Evolutionary conservation across 2,329 filamentous ascomycete genomes (phyloP).

Genomic region (Aspergillus tubingensis): DNA sequence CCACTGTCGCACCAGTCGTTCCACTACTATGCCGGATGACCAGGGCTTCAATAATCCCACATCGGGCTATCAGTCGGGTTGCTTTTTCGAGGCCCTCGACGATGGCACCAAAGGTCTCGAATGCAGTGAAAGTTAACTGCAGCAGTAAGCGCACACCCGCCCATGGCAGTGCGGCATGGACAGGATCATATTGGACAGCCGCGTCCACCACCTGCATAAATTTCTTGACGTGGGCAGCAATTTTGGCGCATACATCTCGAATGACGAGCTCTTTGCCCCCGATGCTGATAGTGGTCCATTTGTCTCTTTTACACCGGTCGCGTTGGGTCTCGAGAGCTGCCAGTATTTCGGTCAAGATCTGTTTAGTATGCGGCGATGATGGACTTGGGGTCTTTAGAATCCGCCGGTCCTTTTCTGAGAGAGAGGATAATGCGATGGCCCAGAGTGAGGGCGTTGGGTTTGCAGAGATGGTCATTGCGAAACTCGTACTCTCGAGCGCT

Average conservation of each 20-base stretch:
- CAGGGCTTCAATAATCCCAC: not conserved
- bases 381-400: too few relatives aligned
- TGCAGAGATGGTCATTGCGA: too few relatives aligned
- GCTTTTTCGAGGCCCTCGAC: not conserved
- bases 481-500: too few relatives aligned
- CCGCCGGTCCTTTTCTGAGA: too few relatives aligned
- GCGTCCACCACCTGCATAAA: conserved; percentile 2
- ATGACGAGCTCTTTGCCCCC: not conserved
- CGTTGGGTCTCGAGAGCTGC: not conserved
- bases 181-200: not conserved
- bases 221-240: not conserved
- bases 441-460: too few relatives aligned
- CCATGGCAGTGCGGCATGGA: not conserved
- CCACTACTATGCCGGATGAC: not conserved
- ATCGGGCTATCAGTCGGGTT: not conserved
- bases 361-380: too few relatives aligned
- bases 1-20: not conserved
- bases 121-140: not conserved
- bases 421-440: too few relatives aligned
- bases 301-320: not conserved
- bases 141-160: not conserved
- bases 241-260: not conserved
- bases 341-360: not conserved
- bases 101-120: not conserved
- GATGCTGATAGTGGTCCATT: not conserved